Evolutionary conservation across 2,329 filamentous ascomycete genomes (phyloP).

Genomic region (Arachnomyces sp.): DNA sequence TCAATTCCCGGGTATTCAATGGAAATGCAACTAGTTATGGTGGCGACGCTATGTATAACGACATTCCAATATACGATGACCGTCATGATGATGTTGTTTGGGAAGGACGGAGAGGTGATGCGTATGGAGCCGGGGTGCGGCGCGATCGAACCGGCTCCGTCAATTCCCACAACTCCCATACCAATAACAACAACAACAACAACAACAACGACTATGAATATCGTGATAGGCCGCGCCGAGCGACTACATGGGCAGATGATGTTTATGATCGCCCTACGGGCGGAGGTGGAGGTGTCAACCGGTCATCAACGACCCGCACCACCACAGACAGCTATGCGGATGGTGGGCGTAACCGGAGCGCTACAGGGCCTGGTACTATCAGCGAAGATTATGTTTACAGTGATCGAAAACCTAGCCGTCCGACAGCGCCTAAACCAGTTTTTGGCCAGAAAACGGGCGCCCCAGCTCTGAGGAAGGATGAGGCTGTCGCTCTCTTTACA

Average conservation of each 20-base stretch:
- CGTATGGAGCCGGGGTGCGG: slow-evolving; percentile 59
- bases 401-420: slow-evolving; percentile 63
- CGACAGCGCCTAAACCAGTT: slow-evolving; percentile 81
- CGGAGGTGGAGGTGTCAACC: slow-evolving; percentile 22
- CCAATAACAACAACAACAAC: slow-evolving; percentile 30
- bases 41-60: slow-evolving; percentile 79
- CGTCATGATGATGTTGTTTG: slow-evolving; percentile 74
- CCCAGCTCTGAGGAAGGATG: slow-evolving; percentile 52
- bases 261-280: slow-evolving; percentile 36
- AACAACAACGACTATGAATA: slow-evolving; percentile 49
- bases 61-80: slow-evolving; percentile 82
- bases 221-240: slow-evolving; percentile 42
- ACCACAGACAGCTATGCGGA: neutral
- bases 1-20: slow-evolving; percentile 78
- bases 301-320: slow-evolving; percentile 22
- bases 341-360: neutral
- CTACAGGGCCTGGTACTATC: slow-evolving; percentile 10
- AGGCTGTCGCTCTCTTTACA: slow-evolving; percentile 84
- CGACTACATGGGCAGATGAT: slow-evolving; percentile 45
- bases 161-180: slow-evolving; percentile 42
- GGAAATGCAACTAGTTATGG: slow-evolving; percentile 47
- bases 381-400: slow-evolving; percentile 48
- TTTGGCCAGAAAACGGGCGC: slow-evolving; percentile 51
- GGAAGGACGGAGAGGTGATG: slow-evolving; percentile 66
- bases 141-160: slow-evolving; percentile 48